Evolutionary conservation across 768 basidiomycete genomes (phyloP), one percentile per base, ranked within the genome.

Genomic region (Lactarius quietus): DNA sequence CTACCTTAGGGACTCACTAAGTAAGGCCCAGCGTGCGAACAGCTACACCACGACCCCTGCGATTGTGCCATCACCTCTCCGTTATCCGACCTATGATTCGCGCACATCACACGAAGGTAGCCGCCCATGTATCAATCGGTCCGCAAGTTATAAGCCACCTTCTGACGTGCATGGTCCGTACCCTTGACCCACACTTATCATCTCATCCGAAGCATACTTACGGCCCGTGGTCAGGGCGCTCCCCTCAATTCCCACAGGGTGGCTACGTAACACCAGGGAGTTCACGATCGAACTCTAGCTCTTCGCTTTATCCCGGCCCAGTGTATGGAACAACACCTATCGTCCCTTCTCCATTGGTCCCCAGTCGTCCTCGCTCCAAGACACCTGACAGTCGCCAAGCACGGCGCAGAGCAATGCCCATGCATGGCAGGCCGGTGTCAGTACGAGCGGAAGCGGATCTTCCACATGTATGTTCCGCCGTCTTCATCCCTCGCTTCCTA

Each of bases 231-330:
- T 58, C 56, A 72, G 69, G 48, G 48, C 63, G 43, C 23, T 39
- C 45, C 54, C 53, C 64, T 41, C 66, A 59, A 54, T 62, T 48
- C 58, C 66, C 70, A 66, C 60, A 72, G 18, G 61, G 73, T 8
- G 68, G 67, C 29, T 70, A 73, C 64, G 70, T 67, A 61, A 76
- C 76, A 5, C 75, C 79, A 57, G 59, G 75, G 14, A 84, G 83
- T 54, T 82, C 82, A 51, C 80, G 81, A 26, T 82, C 83, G n/a
- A 79, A 79, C 61, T 84, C 83, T 6, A 81, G 76, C 66, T 81
- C 82, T 12, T 85, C 85, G 1, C 69, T 83, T 38, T 76, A 74
- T 59, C 80, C 76, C 41, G 76, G 77, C 28, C 78, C 77, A 43
- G 74, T 72, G 35, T 74, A 74, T 6, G 73, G 43, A 39, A 62